Percentiles rank a stretch among this genome's conserved stretches.
Evolutionary conservation across 176 grass and related monocot species (phyloP).

Genomic region (Canna indica): DNA sequence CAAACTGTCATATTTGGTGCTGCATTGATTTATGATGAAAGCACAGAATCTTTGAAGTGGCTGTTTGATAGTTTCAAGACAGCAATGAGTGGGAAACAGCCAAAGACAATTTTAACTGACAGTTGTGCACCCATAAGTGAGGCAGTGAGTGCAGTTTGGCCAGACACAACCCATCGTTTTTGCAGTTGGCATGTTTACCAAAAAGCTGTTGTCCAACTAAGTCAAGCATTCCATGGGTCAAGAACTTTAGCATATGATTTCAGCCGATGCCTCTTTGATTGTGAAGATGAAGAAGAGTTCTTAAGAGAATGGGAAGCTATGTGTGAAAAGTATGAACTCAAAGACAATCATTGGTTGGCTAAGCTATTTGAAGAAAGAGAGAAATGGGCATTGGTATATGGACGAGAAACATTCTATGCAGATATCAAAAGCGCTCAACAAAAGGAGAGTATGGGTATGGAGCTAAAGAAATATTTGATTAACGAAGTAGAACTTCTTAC

Average conservation of each 20-base stretch:
- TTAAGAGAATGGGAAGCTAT: slow-evolving; percentile 62
- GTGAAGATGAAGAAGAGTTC: slow-evolving; percentile 69
- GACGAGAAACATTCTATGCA: slow-evolving; percentile 59
- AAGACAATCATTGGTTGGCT: slow-evolving; percentile 74
- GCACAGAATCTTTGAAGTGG: slow-evolving; percentile 57
- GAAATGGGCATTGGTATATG: slow-evolving; percentile 75
- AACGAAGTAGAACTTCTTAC: slow-evolving; percentile 44
- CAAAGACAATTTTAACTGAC: slow-evolving; percentile 75
- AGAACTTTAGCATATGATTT: slow-evolving; percentile 69
- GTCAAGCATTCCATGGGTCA: slow-evolving; percentile 82
- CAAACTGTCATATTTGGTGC: slow-evolving; percentile 85
- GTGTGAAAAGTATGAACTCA: slow-evolving; percentile 69
- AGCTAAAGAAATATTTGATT: slow-evolving; percentile 62
- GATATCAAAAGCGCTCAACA: slow-evolving; percentile 84
- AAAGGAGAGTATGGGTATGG: slow-evolving; percentile 55
- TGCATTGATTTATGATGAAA: slow-evolving; percentile 76
- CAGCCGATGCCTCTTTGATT: slow-evolving; percentile 80
- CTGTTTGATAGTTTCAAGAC: slow-evolving; percentile 82
- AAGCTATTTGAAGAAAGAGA: slow-evolving; percentile 63
- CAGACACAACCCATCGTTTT: slow-evolving; percentile 46
- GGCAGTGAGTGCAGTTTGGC: slow-evolving; percentile 40
- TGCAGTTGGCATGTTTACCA: slow-evolving; percentile 96
- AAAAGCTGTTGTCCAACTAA: slow-evolving; percentile 62
- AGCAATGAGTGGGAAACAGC: slow-evolving; percentile 60
- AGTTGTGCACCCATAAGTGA: slow-evolving; percentile 44